A percentile compares a stretch with the other conserved stretches of the same genome.
Evolutionary conservation across 306 rosid species (phyloP).

Genomic region (Astragalus glycyphyllos): DNA sequence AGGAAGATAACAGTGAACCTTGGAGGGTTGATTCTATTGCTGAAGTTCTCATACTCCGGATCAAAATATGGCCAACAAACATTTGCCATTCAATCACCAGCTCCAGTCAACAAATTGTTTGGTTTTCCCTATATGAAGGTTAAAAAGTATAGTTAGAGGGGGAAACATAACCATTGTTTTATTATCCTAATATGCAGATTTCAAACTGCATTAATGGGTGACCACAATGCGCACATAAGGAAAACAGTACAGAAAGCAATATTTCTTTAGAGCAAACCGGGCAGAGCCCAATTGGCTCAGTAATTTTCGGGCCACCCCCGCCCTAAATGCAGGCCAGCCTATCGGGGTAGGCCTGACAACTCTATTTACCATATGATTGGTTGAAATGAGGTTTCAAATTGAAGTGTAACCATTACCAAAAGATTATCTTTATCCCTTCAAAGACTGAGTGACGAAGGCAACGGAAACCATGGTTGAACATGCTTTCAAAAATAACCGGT

Average conservation of each 20-base stretch:
- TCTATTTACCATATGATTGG: constrained; percentile 17
- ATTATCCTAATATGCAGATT: not conserved
- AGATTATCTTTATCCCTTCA: not conserved
- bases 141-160: constrained; percentile 19
- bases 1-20: constrained; percentile 52
- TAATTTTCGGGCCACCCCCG: too few species aligned
- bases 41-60: constrained; percentile 84
- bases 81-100: constrained; percentile 58
- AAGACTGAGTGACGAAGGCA: not conserved
- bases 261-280: not conserved
- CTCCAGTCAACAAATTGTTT: constrained; percentile 36
- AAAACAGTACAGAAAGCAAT: not conserved
- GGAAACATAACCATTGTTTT: constrained; percentile 17
- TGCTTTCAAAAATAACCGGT: not conserved
- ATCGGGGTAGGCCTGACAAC: too few species aligned
- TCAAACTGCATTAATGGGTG: not conserved
- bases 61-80: constrained; percentile 86
- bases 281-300: too few species aligned
- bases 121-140: constrained; percentile 33
- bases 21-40: constrained; percentile 82
- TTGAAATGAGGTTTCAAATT: not conserved
- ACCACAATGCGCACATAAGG: constrained; percentile 1
- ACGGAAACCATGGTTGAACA: not conserved
- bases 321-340: too few species aligned
- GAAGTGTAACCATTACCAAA: not conserved